Evolutionary conservation across 345 rosid species (phyloP).

Genomic region (Eucalyptus albens): DNA sequence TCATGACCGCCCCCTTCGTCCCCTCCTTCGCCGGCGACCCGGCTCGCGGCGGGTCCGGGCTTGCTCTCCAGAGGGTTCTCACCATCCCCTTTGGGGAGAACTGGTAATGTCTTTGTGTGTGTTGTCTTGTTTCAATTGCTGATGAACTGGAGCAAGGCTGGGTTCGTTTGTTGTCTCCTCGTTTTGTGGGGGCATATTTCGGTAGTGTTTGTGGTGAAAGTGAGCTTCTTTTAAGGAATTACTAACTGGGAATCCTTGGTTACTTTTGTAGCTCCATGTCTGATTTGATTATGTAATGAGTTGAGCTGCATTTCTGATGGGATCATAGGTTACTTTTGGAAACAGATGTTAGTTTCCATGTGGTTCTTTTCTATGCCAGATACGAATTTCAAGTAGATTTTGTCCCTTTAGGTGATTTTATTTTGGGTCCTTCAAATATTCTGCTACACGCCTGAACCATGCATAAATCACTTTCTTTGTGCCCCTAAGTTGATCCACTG

Average conservation of each 20-base stretch:
- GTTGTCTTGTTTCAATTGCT: not conserved
- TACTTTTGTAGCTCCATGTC: not conserved
- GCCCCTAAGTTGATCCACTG: not conserved
- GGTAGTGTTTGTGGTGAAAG: not conserved
- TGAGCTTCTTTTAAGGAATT: not conserved
- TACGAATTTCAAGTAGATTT: not conserved
- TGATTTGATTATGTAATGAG: not conserved
- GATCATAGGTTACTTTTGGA: not conserved
- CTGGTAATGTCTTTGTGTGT: conserved; percentile 25
- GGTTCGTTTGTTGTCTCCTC: not conserved
- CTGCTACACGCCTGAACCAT: not conserved
- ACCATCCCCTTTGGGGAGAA: conserved; percentile 43
- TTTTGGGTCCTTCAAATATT: not conserved
- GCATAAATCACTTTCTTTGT: not conserved
- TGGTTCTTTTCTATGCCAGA: not conserved
- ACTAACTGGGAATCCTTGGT: not conserved
- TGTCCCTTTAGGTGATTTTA: not conserved
- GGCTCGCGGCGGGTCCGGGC: conserved; percentile 2
- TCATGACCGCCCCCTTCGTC: conserved; percentile 62
- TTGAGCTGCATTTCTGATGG: not conserved
- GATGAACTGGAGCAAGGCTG: not conserved
- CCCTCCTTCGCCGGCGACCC: conserved; percentile 44
- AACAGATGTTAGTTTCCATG: not conserved
- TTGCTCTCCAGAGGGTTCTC: conserved; percentile 58
- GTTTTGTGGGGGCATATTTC: not conserved